Base-by-base conservation (phyloP, 1,284 basidiomycete genomes). In the Moesziomyces aphidis region DNA sequence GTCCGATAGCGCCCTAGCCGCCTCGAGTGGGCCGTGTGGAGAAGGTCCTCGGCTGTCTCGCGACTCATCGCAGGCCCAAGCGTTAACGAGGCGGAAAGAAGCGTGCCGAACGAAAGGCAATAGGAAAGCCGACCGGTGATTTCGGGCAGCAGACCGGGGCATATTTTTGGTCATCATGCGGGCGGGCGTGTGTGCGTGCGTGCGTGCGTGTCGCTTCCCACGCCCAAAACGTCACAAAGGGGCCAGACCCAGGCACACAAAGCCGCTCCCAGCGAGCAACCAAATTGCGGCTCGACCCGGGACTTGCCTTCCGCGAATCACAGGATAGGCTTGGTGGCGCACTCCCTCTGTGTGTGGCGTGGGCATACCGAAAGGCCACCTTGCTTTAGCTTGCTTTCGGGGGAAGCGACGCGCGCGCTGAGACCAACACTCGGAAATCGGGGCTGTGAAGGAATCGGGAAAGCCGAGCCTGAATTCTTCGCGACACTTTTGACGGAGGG, bases 341-440 rank as follows among this genome's bases (percentile, higher is more conserved):
- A 10, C 31, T 34, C 31, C 10, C 31, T 34, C 10, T 11, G 31
- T 34, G 26, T 6, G 26, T 28, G 26, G 26, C 26, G 31, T 34
- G 31, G 31, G 31, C 31, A 34, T 34, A 34, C 13, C 31, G 31
- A 34, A 34, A 34, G 31, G 10, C 13, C 31, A 34, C 31, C 31
- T 11, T 34, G 13, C 31, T 15, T 19, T 7, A 42, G 39, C 23
- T 13, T 10, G 46, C 17, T 48, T 46, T 23, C 23, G 22, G 46
- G 19, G 28, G 23, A 28, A 48, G 11, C 39, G 39, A 42, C 39
- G 5, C 11, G 23, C 22, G 10, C 23, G 24, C 44, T 53, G 58
- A 60, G 36, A 60, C 50, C 58, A 53, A 60, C 58, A 60, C 50
- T 7, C 17, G 4, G 17, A 5, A 46, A 11, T 21, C 44, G n/a